Base-by-base conservation (phyloP, 148 eudicot species). In the Cornus kousa region DNA sequence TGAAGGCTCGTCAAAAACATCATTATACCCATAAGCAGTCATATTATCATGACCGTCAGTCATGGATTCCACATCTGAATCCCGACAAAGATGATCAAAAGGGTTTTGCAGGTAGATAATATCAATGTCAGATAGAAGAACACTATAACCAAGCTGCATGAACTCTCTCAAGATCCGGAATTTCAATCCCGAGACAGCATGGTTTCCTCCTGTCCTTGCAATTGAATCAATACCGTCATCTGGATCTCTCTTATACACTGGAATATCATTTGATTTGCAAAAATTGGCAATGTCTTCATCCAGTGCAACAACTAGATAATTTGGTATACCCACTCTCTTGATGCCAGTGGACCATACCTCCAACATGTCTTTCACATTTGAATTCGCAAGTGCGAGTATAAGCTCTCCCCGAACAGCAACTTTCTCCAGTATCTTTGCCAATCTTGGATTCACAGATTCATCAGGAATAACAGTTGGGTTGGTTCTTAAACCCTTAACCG, bases 51-150 rank as follows among this genome's bases (percentile, higher is more conserved):
- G 98, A 67, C 98, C 98, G 75, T 94, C 98, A 4, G 94, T 81
- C 98, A 91, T 94, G 14, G 98, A 94, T 77, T 91, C 96, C 68
- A 94, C 96, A 74, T 94, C 98, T 7, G 91, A 90, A 77, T 94
- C 96, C 22, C 96, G 90, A 78, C 91, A 87, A 32, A 94, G 86
- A 86, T 90, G 88, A 80, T 87, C 86, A 84, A 94, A 94, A 5
- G 98, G 98, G 77, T 94, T 94, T 83, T 88, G 95, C 86, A 94
- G 77, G 88, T 90, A 94, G 17, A 94, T 88, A 46, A 91, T 94
- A 80, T 94, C 96, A 19, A 94, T 94, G 84, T 94, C 98, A 0
- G 98, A 94, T 5, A 94, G 88, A 39, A 94, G 95, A 77, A 94
- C 91, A 71, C 94, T 82, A 23, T 94, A 94, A 28, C 98, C 98